Base-by-base conservation (phyloP, 768 basidiomycete genomes). In the Scleroderma bovista region DNA sequence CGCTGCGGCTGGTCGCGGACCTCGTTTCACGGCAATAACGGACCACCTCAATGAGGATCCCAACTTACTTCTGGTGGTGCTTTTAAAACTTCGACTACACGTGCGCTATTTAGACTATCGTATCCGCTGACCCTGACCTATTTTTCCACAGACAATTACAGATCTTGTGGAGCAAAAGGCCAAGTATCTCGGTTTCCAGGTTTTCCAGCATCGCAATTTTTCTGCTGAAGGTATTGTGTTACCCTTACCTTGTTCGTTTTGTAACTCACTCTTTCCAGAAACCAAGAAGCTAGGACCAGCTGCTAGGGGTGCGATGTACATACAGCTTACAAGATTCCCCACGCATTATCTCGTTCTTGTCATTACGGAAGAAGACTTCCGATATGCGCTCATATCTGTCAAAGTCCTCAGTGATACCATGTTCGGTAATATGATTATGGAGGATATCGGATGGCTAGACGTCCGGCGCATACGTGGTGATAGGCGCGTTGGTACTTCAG, bases 111-210 rank as follows among this genome's bases (percentile, higher is more conserved):
- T 38, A 15, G 38, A 19, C 47, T 26, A 32, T 46, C 20, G 26
- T 6, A 24, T 20, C 4, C 20, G 11, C 13, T n/a, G 46, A 46
- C 53, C 48, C 5, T 37, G 9, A 11, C 26, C n/a, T n/a, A n/a
- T n/a, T 22, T 3, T 43, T 13, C n/a, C 8, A n/a, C 55, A 94
- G 93, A 90, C 90, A 6, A 90, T 93, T 52, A 74, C 79, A 38
- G 88, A 92, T 48, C 75, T 86, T 15, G 79, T 85, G 10, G 90
- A 93, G 63, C 86, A 88, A 64, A 93, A 91, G 60, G 88, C 86
- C n/a, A 79, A 73, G 53, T 86, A 90, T 58, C 78, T 94, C 10
- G 93, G 93, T n/a, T 67, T 93, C 37, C 81, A 83, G 61, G 81
- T 78, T 50, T 86, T 80, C 66, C 79, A 83, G 15, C 67, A 74